These are phyloP conservation scores for Fomitopsis pulvina DNA, from an alignment of 768 basidiomycete species.

Conservation along the genomic window DNA sequence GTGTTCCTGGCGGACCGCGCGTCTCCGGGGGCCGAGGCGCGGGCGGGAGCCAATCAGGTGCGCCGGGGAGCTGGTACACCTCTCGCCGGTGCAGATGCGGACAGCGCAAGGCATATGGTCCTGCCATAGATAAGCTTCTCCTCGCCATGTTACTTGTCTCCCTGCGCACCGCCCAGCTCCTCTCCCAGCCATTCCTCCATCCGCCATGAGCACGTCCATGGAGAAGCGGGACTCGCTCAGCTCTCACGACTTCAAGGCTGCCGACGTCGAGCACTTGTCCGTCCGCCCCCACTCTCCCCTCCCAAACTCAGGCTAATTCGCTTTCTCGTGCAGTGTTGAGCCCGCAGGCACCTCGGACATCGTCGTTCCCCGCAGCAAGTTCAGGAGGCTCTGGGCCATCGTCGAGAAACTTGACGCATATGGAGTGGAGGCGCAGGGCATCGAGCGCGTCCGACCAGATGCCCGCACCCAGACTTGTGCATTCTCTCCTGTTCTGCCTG, in stretches of 20 bases:
- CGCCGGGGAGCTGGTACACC: too few relatives aligned
- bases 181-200: neutral
- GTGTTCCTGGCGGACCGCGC: neutral
- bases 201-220: neutral
- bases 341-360: neutral
- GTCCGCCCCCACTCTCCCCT: neutral
- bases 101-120: neutral
- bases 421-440: slow-evolving; percentile 30
- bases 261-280: slow-evolving; percentile 1
- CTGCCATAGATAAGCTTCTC: neutral
- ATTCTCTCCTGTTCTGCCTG: neutral
- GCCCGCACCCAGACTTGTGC: slow-evolving; percentile 13
- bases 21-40: neutral
- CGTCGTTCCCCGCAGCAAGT: neutral
- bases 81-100: too few relatives aligned
- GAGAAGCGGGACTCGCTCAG: neutral
- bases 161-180: neutral
- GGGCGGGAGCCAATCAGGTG: neutral
- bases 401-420: slow-evolving; percentile 17
- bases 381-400: neutral
- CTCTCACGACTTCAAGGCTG: neutral
- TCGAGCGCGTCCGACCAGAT: slow-evolving; percentile 27
- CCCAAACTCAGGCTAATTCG: neutral
- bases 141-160: neutral
- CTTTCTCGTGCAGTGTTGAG: neutral